Evolutionary conservation across 78 protist species (phyloP).

Genomic region (Acrasis kona): DNA sequence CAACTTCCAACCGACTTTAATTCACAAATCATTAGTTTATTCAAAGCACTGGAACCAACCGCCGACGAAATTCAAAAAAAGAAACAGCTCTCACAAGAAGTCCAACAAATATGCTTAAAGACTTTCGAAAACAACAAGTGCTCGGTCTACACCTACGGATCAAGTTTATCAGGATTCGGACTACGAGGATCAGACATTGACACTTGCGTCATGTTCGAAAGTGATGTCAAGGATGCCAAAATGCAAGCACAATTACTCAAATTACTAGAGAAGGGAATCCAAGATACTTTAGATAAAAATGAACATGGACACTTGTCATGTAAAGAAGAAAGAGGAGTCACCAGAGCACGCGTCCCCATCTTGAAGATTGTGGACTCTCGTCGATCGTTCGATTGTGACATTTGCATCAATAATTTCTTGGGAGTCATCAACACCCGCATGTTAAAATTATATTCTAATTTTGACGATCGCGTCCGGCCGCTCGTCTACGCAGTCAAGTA

Average conservation of each 20-base stretch:
- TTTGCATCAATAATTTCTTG: neutral
- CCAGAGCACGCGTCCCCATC: neutral
- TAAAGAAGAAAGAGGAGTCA: neutral
- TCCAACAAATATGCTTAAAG: neutral
- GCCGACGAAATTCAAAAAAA: neutral
- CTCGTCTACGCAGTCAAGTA: neutral
- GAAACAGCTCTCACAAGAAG: neutral
- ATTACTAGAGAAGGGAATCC: neutral
- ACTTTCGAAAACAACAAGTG: neutral
- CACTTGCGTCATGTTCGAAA: neutral
- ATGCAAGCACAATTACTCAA: neutral
- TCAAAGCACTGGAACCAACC: neutral
- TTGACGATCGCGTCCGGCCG: neutral
- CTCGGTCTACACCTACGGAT: neutral
- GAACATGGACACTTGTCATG: neutral
- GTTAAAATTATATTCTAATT: neutral
- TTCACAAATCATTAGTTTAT: too few species aligned
- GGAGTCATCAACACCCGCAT: constrained; percentile 1
- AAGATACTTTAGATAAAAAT: too few species aligned
- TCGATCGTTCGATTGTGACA: neutral
- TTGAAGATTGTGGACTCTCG: neutral
- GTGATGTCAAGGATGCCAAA: neutral
- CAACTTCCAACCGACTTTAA: neutral
- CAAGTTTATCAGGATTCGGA: neutral
- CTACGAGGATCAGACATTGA: neutral